phyloP scores from a whole-genome alignment of 1,284 basidiomycete genomes.

The Papiliotrema nemorosa region DNA sequence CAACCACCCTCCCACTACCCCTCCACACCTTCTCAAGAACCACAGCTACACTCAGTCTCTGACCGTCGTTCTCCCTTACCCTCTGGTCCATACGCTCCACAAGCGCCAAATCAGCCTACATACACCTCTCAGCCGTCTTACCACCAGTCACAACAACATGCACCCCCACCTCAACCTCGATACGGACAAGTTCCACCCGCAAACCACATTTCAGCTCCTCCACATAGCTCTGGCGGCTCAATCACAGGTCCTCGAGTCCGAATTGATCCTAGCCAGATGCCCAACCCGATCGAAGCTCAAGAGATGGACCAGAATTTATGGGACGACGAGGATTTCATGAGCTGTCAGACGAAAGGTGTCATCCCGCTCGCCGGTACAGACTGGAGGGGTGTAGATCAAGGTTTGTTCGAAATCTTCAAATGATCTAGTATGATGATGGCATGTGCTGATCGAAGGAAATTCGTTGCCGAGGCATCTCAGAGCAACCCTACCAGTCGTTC shows the following conservation, averaged over 20 bases:
- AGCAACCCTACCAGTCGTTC: slow-evolving; percentile 67
- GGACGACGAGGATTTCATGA: slow-evolving; percentile 72
- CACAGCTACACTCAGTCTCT: slow-evolving; percentile 29
- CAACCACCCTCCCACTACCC: slow-evolving; percentile 13
- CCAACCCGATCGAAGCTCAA: slow-evolving; percentile 80
- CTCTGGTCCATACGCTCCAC: slow-evolving; percentile 28
- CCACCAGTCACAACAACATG: slow-evolving; percentile 22
- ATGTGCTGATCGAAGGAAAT: slow-evolving; percentile 54
- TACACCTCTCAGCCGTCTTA: slow-evolving; percentile 9
- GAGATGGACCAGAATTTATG: slow-evolving; percentile 80
- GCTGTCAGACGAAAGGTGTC: slow-evolving; percentile 66
- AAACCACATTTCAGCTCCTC: slow-evolving; percentile 66
- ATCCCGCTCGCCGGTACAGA: slow-evolving; percentile 84
- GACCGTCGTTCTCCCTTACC: slow-evolving; percentile 23
- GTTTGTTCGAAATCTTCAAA: slow-evolving; percentile 49
- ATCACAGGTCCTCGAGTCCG: slow-evolving; percentile 67
- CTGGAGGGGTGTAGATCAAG: slow-evolving; percentile 88
- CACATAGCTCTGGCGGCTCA: slow-evolving; percentile 70
- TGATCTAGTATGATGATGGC: background rate
- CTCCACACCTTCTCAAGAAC: slow-evolving; percentile 13
- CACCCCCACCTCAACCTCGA: slow-evolving; percentile 8
- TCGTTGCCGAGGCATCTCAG: slow-evolving; percentile 66
- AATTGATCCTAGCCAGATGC: slow-evolving; percentile 87
- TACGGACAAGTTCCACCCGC: slow-evolving; percentile 17
- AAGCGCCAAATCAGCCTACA: slow-evolving; percentile 8